These are phyloP conservation scores for Picochlorum sp. DNA, from an alignment of 139 green algal species.

Conservation along the genomic window DNA sequence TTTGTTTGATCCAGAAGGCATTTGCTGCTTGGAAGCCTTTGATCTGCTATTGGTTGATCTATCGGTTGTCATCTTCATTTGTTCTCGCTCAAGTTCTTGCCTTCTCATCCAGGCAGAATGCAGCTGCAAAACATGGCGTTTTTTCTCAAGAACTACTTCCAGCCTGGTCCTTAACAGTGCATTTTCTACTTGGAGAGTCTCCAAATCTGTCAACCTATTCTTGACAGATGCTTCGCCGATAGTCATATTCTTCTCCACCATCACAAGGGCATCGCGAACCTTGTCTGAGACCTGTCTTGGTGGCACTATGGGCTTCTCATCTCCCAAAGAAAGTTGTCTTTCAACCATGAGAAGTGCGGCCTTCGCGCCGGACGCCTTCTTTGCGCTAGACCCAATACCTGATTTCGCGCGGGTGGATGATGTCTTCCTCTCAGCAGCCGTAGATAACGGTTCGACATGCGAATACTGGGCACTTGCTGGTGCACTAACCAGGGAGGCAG, in stretches of 20 bases:
- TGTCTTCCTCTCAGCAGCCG: not conserved
- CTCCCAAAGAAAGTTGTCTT: not conserved
- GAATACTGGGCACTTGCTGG: no score
- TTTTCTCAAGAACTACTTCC: not conserved
- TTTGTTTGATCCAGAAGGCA: no score
- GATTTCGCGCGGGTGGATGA: not conserved
- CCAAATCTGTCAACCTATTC: not conserved
- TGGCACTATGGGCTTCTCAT: not conserved
- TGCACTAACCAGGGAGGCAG: no score
- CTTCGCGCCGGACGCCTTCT: not conserved
- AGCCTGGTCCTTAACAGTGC: not conserved
- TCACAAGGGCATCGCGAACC: not conserved
- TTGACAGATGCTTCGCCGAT: not conserved
- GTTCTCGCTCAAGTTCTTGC: not conserved
- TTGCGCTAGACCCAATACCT: not conserved
- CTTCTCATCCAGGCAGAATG: not conserved
- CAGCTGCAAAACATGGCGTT: not conserved
- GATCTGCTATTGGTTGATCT: no score
- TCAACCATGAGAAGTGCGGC: not conserved
- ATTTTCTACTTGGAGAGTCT: slow-evolving; percentile 3
- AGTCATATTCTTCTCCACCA: not conserved
- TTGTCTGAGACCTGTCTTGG: not conserved
- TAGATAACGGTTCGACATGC: no score
- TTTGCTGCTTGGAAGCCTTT: no score
- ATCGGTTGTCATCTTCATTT: no score